Evolutionary conservation across 768 basidiomycete genomes (phyloP).

Genomic region (Cystobasidium ongulense): DNA sequence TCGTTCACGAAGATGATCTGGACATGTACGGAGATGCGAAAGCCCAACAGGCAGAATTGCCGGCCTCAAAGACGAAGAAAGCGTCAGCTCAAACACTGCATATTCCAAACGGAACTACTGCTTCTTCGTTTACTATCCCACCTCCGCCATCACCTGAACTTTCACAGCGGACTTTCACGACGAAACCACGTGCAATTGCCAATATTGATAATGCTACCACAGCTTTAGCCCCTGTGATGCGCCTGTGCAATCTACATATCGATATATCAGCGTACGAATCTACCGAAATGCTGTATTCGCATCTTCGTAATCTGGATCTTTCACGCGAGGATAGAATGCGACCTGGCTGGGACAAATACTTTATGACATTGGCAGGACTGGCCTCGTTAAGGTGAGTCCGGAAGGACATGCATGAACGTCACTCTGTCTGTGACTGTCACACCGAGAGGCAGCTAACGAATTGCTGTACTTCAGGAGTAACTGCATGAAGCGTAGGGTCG

Average conservation of each 20-base stretch:
- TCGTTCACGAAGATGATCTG: constrained; percentile 64
- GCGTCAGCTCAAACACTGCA: constrained; percentile 3
- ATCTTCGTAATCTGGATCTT: constrained; percentile 64
- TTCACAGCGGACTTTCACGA: background rate
- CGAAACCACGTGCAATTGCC: background rate
- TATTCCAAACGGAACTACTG: constrained; percentile 19
- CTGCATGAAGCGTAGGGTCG: constrained; percentile 64
- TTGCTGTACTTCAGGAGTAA: constrained; percentile 31
- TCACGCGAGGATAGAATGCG: constrained; percentile 65
- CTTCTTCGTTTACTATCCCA: constrained; percentile 35
- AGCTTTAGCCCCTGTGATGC: constrained; percentile 40
- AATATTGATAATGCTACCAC: background rate
- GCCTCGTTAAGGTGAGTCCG: constrained; percentile 54
- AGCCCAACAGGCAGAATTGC: constrained; percentile 22
- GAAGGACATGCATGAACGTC: background rate
- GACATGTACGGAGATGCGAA: constrained; percentile 53
- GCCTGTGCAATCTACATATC: constrained; percentile 43
- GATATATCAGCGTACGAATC: constrained; percentile 42
- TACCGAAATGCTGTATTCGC: constrained; percentile 48
- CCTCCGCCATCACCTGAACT: constrained; percentile 20
- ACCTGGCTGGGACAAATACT: constrained; percentile 91
- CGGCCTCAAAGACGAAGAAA: constrained; percentile 9
- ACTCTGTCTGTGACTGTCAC: background rate
- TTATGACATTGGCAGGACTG: constrained; percentile 88
- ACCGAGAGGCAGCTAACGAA: too few species aligned